These are phyloP conservation scores for Hippophae rhamnoides DNA, from an alignment of 306 rosid species.

Conservation along the genomic window DNA sequence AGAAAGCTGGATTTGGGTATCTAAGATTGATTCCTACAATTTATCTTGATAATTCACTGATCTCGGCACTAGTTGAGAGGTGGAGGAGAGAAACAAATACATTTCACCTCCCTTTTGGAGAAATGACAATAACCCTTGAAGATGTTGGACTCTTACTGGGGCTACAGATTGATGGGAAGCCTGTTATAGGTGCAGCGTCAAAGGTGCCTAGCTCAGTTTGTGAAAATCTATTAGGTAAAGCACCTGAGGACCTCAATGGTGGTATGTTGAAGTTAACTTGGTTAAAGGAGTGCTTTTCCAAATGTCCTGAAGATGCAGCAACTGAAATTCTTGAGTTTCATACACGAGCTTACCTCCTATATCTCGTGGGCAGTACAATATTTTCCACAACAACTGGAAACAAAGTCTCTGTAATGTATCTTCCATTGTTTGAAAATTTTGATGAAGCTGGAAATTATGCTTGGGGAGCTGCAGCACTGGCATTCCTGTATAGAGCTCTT, in stretches of 20 bases:
- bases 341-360: slow-evolving; percentile 82
- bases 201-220: slow-evolving; percentile 54
- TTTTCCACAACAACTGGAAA: slow-evolving; percentile 89
- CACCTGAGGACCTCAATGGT: slow-evolving; percentile 77
- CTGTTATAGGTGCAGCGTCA: slow-evolving; percentile 64
- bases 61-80: slow-evolving; percentile 86
- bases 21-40: slow-evolving; percentile 69
- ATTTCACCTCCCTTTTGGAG: slow-evolving; percentile 79
- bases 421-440: slow-evolving; percentile 66
- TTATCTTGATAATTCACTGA: slow-evolving; percentile 79
- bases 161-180: slow-evolving; percentile 68
- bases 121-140: slow-evolving; percentile 82
- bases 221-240: slow-evolving; percentile 68
- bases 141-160: slow-evolving; percentile 86
- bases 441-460: slow-evolving; percentile 67
- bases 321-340: slow-evolving; percentile 43
- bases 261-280: slow-evolving; percentile 94
- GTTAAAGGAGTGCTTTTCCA: slow-evolving; percentile 79
- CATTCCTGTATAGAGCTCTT: slow-evolving; percentile 82
- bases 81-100: slow-evolving; percentile 98
- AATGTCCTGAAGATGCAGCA: slow-evolving; percentile 65
- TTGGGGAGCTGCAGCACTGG: slow-evolving; percentile 92
- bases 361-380: slow-evolving; percentile 81
- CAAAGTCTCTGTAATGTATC: slow-evolving; percentile 81
- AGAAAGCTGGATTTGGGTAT: slow-evolving; percentile 78